phyloP scores from a whole-genome alignment of 2,329 filamentous ascomycete species.

The Cadophora sp. region DNA sequence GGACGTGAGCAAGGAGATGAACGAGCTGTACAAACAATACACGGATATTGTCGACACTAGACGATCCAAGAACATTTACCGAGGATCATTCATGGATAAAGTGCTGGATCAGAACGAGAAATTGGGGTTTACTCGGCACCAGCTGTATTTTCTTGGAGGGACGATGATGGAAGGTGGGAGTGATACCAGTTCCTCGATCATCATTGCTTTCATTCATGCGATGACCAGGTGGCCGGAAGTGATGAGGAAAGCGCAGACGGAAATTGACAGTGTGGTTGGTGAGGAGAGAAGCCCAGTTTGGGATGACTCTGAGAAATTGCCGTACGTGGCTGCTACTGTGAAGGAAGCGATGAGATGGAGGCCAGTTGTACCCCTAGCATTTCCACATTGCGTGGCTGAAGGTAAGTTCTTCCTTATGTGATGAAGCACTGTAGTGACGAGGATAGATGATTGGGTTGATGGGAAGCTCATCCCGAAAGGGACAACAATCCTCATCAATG shows the following conservation, averaged over 20 bases:
- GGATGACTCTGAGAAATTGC: conserved; percentile 51
- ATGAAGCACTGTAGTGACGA: neutral
- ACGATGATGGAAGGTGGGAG: conserved; percentile 35
- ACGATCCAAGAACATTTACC: conserved; percentile 38
- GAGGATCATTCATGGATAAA: conserved; percentile 49
- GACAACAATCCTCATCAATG: conserved; percentile 47
- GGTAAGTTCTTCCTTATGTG: neutral
- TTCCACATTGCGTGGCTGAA: conserved; percentile 43
- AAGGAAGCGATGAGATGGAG: conserved; percentile 53
- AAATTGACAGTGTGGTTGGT: conserved; percentile 57
- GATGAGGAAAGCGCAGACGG: conserved; percentile 53
- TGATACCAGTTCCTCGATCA: conserved; percentile 48
- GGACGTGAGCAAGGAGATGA: conserved; percentile 50
- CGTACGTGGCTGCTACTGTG: conserved; percentile 53
- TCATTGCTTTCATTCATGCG: conserved; percentile 50
- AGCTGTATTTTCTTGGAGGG: conserved; percentile 47
- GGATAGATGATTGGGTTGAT: conserved; percentile 32
- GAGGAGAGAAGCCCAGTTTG: conserved; percentile 52
- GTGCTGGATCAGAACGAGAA: conserved; percentile 50
- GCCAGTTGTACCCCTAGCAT: conserved; percentile 47
- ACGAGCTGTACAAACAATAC: conserved; percentile 48
- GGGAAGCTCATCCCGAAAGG: conserved; percentile 54
- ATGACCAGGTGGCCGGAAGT: conserved; percentile 46
- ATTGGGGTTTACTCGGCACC: conserved; percentile 42
- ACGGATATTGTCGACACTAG: conserved; percentile 45